phyloP scores from a whole-genome alignment of 345 rosid species.

The Citropsis articulata region DNA sequence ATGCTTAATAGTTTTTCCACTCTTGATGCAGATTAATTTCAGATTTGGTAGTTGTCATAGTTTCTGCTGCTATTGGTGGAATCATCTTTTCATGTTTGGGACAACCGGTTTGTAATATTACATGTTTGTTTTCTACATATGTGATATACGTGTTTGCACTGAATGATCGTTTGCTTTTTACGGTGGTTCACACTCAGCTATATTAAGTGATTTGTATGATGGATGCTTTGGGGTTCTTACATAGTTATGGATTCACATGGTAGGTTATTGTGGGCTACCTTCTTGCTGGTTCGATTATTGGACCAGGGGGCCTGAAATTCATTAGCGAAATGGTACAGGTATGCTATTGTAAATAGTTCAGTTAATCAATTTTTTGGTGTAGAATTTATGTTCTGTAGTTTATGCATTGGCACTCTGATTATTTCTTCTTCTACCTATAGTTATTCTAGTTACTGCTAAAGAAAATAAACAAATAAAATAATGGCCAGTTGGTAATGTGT shows the following conservation, averaged over 20 bases:
- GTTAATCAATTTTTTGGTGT: not conserved
- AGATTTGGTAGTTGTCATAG: constrained; percentile 92
- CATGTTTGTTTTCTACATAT: constrained; percentile 11
- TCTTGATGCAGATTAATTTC: constrained; percentile 73
- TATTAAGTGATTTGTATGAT: constrained; percentile 11
- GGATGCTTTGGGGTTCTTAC: not conserved
- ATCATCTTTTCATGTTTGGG: constrained; percentile 92
- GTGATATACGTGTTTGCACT: constrained; percentile 12
- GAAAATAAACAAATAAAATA: no score
- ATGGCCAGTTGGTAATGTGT: not conserved
- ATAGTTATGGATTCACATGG: not conserved
- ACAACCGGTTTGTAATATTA: constrained; percentile 76
- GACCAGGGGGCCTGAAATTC: constrained; percentile 97
- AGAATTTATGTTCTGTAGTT: not conserved
- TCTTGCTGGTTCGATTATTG: constrained; percentile 92
- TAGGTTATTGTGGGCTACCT: constrained; percentile 98
- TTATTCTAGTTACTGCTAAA: not conserved
- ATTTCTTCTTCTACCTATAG: not conserved
- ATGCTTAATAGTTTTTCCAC: constrained; percentile 19
- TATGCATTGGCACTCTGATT: not conserved
- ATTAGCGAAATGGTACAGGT: constrained; percentile 99
- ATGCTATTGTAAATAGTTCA: constrained; percentile 5
- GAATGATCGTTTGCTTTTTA: not conserved
- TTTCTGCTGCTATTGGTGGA: constrained; percentile 99
- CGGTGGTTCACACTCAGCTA: constrained; percentile 5